Evolutionary conservation across 495 filamentous ascomycete species (phyloP).

Genomic region (Oidiodendron maius): DNA sequence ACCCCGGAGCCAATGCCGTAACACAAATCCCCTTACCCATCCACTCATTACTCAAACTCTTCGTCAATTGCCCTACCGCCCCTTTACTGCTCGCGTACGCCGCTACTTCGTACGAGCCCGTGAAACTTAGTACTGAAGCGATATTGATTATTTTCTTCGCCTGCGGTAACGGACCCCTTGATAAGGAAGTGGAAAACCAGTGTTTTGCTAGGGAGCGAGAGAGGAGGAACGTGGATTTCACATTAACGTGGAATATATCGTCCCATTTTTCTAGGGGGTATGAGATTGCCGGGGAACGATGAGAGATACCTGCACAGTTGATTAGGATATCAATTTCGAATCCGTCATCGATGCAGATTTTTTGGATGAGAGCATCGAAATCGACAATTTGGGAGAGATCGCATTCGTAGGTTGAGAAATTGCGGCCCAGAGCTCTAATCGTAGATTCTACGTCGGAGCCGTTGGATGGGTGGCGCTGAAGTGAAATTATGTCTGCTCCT

Average conservation of each 20-base stretch:
- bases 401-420: slow-evolving; percentile 56
- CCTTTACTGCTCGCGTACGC: slow-evolving; percentile 25
- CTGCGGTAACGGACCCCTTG: too few species aligned
- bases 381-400: slow-evolving; percentile 57
- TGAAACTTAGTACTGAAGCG: slow-evolving; percentile 19
- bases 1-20: slow-evolving; percentile 23
- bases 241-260: slow-evolving; percentile 74
- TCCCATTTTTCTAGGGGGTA: slow-evolving; percentile 80
- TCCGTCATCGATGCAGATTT: slow-evolving; percentile 47
- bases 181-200: slow-evolving; percentile 11
- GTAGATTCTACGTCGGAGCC: slow-evolving; percentile 9
- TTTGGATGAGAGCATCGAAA: slow-evolving; percentile 56
- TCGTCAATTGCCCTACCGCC: slow-evolving; percentile 23
- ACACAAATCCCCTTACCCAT: slow-evolving; percentile 22
- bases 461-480: slow-evolving; percentile 38
- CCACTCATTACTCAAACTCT: slow-evolving; percentile 28
- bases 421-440: slow-evolving; percentile 57
- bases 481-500: slow-evolving; percentile 70
- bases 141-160: slow-evolving; percentile 25
- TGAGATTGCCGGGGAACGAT: slow-evolving; percentile 63
- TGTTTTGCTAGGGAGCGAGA: slow-evolving; percentile 50
- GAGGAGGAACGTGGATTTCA: slow-evolving; percentile 71
- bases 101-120: slow-evolving; percentile 16
- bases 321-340: slow-evolving; percentile 52
- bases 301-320: slow-evolving; percentile 82